Evolutionary conservation across 305 asterid species (phyloP).

Genomic region (Galium porrigens): DNA sequence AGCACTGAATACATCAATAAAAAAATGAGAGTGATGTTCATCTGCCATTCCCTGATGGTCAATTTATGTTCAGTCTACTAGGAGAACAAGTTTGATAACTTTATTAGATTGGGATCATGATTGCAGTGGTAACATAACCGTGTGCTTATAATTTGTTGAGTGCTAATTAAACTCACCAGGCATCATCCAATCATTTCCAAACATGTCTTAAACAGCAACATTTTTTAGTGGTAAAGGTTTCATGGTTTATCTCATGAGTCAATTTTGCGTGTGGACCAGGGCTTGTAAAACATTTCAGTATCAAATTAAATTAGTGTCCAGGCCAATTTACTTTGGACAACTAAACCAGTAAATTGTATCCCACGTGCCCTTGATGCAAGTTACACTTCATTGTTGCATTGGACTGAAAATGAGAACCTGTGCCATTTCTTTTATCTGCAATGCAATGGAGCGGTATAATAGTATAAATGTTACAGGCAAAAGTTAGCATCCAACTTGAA

Average conservation of each 20-base stretch:
- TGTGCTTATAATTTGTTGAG: not conserved
- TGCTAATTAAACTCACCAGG: not conserved
- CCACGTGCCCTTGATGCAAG: conserved; percentile 5
- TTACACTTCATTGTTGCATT: conserved; percentile 1
- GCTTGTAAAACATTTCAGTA: not conserved
- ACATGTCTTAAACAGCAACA: not conserved
- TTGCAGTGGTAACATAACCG: too few relatives aligned
- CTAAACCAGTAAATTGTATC: not conserved
- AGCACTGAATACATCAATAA: not conserved
- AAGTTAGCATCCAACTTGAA: not conserved
- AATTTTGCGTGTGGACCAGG: not conserved
- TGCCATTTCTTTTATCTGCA: not conserved
- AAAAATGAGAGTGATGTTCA: not conserved
- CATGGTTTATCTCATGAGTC: not conserved
- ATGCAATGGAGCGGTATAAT: not conserved
- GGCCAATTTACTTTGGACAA: not conserved
- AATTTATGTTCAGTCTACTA: not conserved
- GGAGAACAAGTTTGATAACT: not conserved
- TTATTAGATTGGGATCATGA: not conserved
- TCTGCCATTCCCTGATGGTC: not conserved
- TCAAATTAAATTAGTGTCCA: not conserved
- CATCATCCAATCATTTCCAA: not conserved
- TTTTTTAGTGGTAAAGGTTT: not conserved
- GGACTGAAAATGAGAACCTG: not conserved
- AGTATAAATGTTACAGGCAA: not conserved